A percentile compares a stretch with the other conserved stretches of the same genome.
These are phyloP conservation scores for Lachnellula arida DNA, from an alignment of 2,329 filamentous ascomycete genomes.

Conservation along the genomic window DNA sequence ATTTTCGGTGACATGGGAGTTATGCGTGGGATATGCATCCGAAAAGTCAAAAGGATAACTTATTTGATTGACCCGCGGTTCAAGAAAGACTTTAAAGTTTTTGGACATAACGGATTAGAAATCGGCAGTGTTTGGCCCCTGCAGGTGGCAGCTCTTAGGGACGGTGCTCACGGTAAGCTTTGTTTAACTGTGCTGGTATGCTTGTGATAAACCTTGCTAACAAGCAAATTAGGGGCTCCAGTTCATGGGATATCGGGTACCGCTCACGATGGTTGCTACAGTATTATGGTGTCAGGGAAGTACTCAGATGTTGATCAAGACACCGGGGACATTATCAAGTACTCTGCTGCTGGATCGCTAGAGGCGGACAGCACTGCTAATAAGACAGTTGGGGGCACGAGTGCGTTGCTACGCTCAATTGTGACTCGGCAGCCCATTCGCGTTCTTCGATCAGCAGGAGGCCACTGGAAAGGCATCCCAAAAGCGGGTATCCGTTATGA, in stretches of 20 bases:
- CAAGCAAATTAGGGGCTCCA: neutral
- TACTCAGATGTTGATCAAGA: constrained; percentile 1
- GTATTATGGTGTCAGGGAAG: neutral
- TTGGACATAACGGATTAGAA: constrained; percentile 1
- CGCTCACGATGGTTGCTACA: neutral
- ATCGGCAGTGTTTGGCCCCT: constrained; percentile 5
- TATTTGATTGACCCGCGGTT: neutral
- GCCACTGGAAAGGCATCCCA: constrained; percentile 1
- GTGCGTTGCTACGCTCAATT: neutral
- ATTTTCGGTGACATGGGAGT: constrained; percentile 1
- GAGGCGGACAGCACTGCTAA: neutral
- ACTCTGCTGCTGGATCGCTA: constrained; percentile 1
- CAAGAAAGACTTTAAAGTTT: neutral
- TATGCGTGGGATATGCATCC: constrained; percentile 4
- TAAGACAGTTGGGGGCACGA: neutral
- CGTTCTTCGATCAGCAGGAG: neutral
- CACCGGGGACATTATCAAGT: neutral
- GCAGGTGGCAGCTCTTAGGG: neutral
- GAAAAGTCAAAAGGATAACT: neutral
- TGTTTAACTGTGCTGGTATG: neutral
- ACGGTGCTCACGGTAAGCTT: constrained; percentile 8
- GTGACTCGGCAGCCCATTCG: neutral
- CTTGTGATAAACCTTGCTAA: too few species aligned
- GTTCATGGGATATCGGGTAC: neutral
- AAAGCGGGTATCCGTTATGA: constrained; percentile 2